Conservation (phyloP, 2,329 filamentous ascomycete species). For the Microdochium nivale region DNA sequence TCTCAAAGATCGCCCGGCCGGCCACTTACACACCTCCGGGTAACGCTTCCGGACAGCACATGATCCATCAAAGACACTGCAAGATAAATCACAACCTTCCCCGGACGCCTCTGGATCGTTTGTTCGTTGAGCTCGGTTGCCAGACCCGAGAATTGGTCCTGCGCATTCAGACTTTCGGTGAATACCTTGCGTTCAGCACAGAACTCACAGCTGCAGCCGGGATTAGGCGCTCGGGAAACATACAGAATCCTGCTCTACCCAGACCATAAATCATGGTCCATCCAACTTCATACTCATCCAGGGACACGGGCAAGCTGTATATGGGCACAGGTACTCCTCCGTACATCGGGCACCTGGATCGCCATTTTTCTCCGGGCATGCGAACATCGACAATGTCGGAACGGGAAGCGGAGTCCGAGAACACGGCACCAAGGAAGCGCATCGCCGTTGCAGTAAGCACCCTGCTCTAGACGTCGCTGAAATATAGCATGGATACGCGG, state of each 20-base stretch:
- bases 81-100: not conserved
- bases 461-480: not conserved
- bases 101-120: not conserved
- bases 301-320: conserved; percentile 29
- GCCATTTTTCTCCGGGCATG: conserved; percentile 26
- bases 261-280: conserved; percentile 28
- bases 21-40: not conserved
- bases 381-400: conserved; percentile 31
- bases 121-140: too few species aligned
- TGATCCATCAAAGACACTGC: not conserved
- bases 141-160: too few species aligned
- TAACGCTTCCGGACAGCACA: not conserved
- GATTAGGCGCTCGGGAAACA: too few species aligned
- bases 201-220: too few species aligned
- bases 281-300: conserved; percentile 26
- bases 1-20: not conserved
- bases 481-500: not conserved
- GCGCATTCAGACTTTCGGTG: too few species aligned
- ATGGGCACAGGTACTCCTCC: conserved; percentile 29
- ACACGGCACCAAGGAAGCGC: conserved; percentile 41
- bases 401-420: conserved; percentile 29
- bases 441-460: conserved; percentile 50
- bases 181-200: too few species aligned
- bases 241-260: too few species aligned
- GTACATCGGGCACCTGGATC: conserved; percentile 23